Evolutionary conservation across 1,284 basidiomycete genomes (phyloP), one percentile per base, ranked within the genome.

Genomic region (Pterulicium gracile): DNA sequence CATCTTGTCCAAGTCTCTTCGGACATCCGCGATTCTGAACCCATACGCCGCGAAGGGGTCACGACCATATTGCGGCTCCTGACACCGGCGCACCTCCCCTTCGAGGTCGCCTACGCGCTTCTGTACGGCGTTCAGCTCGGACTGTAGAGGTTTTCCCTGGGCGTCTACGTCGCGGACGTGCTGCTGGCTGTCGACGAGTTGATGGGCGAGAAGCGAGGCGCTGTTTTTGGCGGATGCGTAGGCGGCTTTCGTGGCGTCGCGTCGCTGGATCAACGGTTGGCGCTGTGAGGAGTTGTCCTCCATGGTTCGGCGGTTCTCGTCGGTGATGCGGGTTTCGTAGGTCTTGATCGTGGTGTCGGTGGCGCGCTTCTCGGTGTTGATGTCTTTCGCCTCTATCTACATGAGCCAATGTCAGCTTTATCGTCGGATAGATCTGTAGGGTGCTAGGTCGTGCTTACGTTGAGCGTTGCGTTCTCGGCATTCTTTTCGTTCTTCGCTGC

Each of bases 41-140:
- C 86, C 87, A 51, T 79, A 89, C 2, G 74, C 68, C 10, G 73
- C 66, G n/a, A 81, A 65, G 42, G 64, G 67, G 54, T 81, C 78
- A n/a, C n/a, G n/a, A n/a, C n/a, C n/a, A 49, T 70, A 68, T 53
- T 76, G 72, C 39, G 70, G 63, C 32, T 72, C 65, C 35, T 57
- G 61, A 40, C 72, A 73, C 34, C 66, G 62, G 36, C 55, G 52
- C 45, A 83, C 73, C 60, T 74, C 72, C 3, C 62, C 60, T 24
- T 73, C 62, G 46, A 63, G 66, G 27, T 69, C 64, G 5, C 57
- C 50, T 43, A 82, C 70, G 22, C 66, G 60, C 1, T 58, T 56
- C 52, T 67, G 58, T 10, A 69, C 52, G 3, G 58, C 49, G 0
- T 58, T 47, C 40, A 56, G 52, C 43, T 69, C 63, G 0, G 42